These are phyloP conservation scores for Colletotrichum truncatum DNA, from an alignment of 2,329 filamentous ascomycete species.

Conservation along the genomic window DNA sequence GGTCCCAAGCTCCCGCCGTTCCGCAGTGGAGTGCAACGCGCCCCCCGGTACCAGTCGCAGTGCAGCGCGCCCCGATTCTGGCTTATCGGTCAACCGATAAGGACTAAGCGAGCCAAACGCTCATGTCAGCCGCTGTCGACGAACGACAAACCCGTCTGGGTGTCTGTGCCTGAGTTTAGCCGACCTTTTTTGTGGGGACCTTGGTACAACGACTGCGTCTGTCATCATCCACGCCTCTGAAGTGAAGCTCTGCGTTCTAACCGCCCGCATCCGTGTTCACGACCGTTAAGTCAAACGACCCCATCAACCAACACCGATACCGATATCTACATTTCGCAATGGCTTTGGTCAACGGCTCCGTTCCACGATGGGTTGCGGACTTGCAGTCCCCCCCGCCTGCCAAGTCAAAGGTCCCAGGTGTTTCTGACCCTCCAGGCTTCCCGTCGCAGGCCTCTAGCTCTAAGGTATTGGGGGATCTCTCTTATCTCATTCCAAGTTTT, in stretches of 20 bases:
- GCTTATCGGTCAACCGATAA: constrained; percentile 24
- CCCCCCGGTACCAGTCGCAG: not conserved
- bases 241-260: not conserved
- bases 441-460: constrained; percentile 62
- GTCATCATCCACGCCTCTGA: not conserved
- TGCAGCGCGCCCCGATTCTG: constrained; percentile 3
- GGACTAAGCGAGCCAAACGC: constrained; percentile 21
- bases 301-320: not conserved
- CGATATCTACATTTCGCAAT: not conserved
- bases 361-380: constrained; percentile 85
- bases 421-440: constrained; percentile 90
- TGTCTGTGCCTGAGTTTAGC: constrained; percentile 5
- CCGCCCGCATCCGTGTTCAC: not conserved
- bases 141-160: too few species aligned
- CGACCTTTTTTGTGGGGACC: constrained; percentile 4
- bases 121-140: not conserved
- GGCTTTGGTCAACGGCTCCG: constrained; percentile 36
- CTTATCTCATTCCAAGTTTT: not conserved
- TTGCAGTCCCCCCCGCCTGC: constrained; percentile 75
- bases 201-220: constrained; percentile 13
- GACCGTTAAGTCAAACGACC: not conserved
- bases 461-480: constrained; percentile 59
- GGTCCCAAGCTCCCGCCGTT: constrained; percentile 21
- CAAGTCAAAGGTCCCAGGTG: constrained; percentile 71
- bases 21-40: constrained; percentile 24